A percentile compares a stretch with the other conserved stretches of the same genome.
Conservation (phyloP, 306 rosid species). For the apple (Malus domestica) region ASM211411v1 NC_041799.1:24828001-24828500, state of each 20-base stretch:
- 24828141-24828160: no score
- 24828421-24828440: slow-evolving; percentile 32
- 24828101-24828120: no score
- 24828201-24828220: slow-evolving; percentile 4
- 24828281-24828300: slow-evolving; percentile 25
- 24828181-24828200: no score
- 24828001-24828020: no score
- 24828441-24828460: slow-evolving; percentile 36
- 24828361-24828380: background rate
- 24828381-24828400: slow-evolving; percentile 49
- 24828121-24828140: no score
- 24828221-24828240: background rate
- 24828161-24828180: no score
- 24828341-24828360: background rate
- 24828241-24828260: background rate
- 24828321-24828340: slow-evolving; percentile 9
- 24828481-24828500: slow-evolving; percentile 71
- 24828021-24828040: no score
- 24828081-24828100: no score
- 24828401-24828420: slow-evolving; percentile 54
- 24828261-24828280: slow-evolving; percentile 15
- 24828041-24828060: no score
- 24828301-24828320: slow-evolving; percentile 50
- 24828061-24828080: no score
- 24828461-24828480: background rate